Conservation (phyloP, 1,139 yeast species). For the Yamadazyma pseudoaaseri region DNA sequence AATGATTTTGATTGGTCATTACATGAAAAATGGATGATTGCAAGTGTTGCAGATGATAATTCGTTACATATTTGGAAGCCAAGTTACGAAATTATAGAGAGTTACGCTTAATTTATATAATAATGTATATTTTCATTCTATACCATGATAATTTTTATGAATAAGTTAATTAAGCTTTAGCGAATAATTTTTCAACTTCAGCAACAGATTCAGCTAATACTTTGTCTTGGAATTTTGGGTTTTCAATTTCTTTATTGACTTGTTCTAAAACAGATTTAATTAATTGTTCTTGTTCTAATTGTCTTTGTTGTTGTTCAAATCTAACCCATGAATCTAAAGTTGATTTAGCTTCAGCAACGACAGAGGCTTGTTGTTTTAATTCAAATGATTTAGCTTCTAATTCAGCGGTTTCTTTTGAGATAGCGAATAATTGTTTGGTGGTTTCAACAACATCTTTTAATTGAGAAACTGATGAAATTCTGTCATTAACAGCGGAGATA, state of each 20-base stretch:
- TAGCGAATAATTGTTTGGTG: constrained; percentile 87
- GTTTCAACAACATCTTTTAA: constrained; percentile 89
- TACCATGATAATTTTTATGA: constrained; percentile 5
- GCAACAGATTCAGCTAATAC: constrained; percentile 87
- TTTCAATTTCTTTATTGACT: constrained; percentile 80
- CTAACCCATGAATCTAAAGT: constrained; percentile 99
- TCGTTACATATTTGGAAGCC: constrained; percentile 86
- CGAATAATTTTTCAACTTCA: constrained; percentile 85
- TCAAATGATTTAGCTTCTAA: constrained; percentile 93
- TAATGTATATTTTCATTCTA: constrained; percentile 2
- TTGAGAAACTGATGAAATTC: constrained; percentile 85
- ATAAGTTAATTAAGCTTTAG: constrained; percentile 27
- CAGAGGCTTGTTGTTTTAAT: constrained; percentile 85
- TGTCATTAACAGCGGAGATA: constrained; percentile 86
- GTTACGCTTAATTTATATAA: constrained; percentile 8
- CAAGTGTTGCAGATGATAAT: constrained; percentile 87
- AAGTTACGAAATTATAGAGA: constrained; percentile 23
- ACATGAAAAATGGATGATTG: constrained; percentile 73
- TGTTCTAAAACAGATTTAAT: constrained; percentile 83
- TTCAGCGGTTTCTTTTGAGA: constrained; percentile 92
- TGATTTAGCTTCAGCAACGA: constrained; percentile 87
- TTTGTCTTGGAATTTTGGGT: constrained; percentile 92
- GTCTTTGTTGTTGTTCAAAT: constrained; percentile 96
- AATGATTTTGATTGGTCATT: constrained; percentile 88
- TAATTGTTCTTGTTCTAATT: constrained; percentile 91